Base-by-base conservation (phyloP, 2,329 filamentous ascomycete species). In the Beauveria sp. region DNA sequence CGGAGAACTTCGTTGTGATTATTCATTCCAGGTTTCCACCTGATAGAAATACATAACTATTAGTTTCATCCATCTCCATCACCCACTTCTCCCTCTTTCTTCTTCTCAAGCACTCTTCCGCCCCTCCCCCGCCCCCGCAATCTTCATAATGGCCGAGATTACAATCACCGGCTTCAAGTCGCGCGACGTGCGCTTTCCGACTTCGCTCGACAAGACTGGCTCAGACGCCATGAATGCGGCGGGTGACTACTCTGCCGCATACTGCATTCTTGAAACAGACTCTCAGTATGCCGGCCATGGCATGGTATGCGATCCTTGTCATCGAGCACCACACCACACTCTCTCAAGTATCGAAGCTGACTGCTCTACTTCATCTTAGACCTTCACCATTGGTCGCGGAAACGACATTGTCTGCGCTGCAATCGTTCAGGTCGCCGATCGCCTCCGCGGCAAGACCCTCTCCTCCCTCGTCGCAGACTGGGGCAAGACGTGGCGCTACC, bases 191-290 rank as follows among this genome's bases (percentile, higher is more conserved):
- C 85, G 88, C 67, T 91, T 91, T 73, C 88, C 88, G 74, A 97
- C 92, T n/a, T 96, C 92, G 46, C 86, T 97, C 64, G 91, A 96
- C 77, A 95, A 93, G 79, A 96, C 91, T n/a, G 92, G 92, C 69
- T 96, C 91, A 9, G 93, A 97, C 83, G 93, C 91, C 70, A 97
- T 96, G 93, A 96, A 97, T 72, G 89, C 90, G 3, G 91, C 92
- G 2, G 90, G 91, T 64, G 91, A 96, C 76, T 96, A 96, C 77
- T 96, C 91, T 1, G 83, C 92, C 14, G 92, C 93, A n/a, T 97
- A 96, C 80, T 96, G 91, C 74, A 93, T 96, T 69, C 79, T 97
- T 54, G 79, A 91, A 71, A 96, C 92, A 0, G 88, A 96, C 72
- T 87, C 88, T 0, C 71, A 81, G 12, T 82, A 82, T 70, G 81